phyloP scores from a whole-genome alignment of 805 yeast genomes.

The Nakazawaea ambrosiae region DNA sequence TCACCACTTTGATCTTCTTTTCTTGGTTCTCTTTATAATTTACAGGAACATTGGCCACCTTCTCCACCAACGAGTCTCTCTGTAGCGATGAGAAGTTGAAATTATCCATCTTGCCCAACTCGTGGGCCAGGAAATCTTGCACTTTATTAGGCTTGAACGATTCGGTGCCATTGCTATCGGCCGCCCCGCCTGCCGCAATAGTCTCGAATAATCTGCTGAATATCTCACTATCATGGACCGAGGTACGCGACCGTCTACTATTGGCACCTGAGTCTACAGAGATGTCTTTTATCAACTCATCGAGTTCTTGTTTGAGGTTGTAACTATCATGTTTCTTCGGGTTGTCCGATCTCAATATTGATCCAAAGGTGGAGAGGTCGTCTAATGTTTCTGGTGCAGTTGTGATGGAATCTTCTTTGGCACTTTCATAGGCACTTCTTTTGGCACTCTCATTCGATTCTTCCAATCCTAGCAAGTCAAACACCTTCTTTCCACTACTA shows the following conservation, averaged over 20 bases:
- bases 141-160: neutral
- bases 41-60: neutral
- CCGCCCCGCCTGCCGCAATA: neutral
- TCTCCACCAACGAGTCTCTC: neutral
- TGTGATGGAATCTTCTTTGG: too few species aligned
- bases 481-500: too few species aligned
- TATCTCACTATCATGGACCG: slow-evolving; percentile 6
- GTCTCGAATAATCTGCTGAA: slow-evolving; percentile 4
- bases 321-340: neutral
- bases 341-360: neutral
- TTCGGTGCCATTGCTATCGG: too few species aligned
- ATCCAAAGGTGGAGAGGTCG: slow-evolving; percentile 8
- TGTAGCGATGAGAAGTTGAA: slow-evolving; percentile 2
- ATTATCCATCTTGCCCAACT: neutral
- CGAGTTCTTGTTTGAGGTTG: neutral
- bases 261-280: neutral
- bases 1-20: slow-evolving; percentile 3
- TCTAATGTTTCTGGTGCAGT: slow-evolving; percentile 2
- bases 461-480: too few species aligned
- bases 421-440: too few species aligned
- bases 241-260: neutral
- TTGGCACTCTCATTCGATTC: too few species aligned
- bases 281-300: slow-evolving; percentile 4
- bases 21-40: slow-evolving; percentile 4
- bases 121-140: neutral